Conservation (phyloP, 2,329 filamentous ascomycete species). For the Fusarium siculi region DNA sequence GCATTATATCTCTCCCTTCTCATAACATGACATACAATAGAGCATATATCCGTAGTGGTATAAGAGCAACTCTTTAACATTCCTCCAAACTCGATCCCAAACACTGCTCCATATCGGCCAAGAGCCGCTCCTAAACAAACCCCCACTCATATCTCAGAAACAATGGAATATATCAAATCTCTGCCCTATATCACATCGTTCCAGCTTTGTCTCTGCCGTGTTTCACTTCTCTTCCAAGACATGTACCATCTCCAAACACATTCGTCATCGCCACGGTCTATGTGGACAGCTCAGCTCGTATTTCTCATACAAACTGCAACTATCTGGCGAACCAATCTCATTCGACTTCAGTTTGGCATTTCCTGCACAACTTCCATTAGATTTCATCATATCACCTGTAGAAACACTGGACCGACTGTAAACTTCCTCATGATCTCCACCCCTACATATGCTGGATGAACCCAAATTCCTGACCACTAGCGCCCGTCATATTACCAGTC, state of each 20-base stretch:
- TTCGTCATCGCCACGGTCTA: not conserved
- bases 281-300: not conserved
- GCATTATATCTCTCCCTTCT: not conserved
- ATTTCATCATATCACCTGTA: not conserved
- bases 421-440: not conserved
- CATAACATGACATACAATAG: not conserved
- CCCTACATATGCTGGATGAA: conserved; percentile 7
- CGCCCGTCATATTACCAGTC: conserved; percentile 9
- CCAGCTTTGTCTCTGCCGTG: conserved; percentile 28
- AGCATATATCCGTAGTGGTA: not conserved
- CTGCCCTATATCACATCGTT: conserved; percentile 4
- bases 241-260: conserved; percentile 20
- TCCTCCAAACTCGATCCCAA: not conserved
- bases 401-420: not conserved
- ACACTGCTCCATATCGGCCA: not conserved
- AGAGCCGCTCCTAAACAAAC: not conserved
- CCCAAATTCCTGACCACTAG: conserved; percentile 14
- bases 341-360: not conserved
- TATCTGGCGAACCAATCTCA: not conserved
- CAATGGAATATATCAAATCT: not conserved
- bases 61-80: not conserved
- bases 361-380: not conserved
- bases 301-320: not conserved
- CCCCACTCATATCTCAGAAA: conserved; percentile 1
- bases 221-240: conserved; percentile 31